These are phyloP conservation scores for Fusarium mangiferae DNA, from an alignment of 2,329 filamentous ascomycete genomes.

Conservation along the genomic window DNA sequence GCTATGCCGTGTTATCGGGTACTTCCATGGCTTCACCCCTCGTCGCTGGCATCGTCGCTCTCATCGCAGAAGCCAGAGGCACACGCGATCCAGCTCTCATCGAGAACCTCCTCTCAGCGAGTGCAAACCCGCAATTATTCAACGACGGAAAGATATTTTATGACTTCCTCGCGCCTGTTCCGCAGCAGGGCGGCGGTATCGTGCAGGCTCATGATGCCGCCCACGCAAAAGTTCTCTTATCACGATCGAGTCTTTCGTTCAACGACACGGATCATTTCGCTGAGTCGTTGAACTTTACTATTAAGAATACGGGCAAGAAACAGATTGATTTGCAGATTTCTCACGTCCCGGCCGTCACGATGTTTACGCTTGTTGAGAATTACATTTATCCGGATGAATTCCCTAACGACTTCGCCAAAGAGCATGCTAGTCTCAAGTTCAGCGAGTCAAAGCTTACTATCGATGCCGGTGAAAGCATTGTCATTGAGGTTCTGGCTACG, in stretches of 20 bases:
- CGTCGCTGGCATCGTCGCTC: constrained; percentile 63
- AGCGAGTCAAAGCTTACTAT: constrained; percentile 57
- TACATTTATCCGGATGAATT: constrained; percentile 54
- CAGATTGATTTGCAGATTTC: constrained; percentile 63
- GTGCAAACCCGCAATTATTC: constrained; percentile 60
- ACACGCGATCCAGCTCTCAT: constrained; percentile 61
- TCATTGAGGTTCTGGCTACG: constrained; percentile 58
- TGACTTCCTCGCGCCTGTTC: constrained; percentile 61
- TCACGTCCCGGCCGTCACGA: constrained; percentile 61
- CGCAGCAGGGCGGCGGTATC: constrained; percentile 70
- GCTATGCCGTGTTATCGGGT: constrained; percentile 64
- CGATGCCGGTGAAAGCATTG: constrained; percentile 54
- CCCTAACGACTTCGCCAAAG: constrained; percentile 56
- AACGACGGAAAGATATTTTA: constrained; percentile 54
- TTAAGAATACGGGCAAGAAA: constrained; percentile 63
- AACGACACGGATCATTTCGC: constrained; percentile 71
- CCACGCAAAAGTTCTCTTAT: constrained; percentile 62
- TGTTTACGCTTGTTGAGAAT: constrained; percentile 58
- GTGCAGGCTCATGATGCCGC: constrained; percentile 70
- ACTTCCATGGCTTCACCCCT: constrained; percentile 71
- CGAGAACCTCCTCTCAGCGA: constrained; percentile 61
- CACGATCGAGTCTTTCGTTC: constrained; percentile 68
- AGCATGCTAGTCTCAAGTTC: constrained; percentile 57
- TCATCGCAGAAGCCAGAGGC: constrained; percentile 63
- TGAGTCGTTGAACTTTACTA: constrained; percentile 60